Percentiles rank a stretch among this genome's conserved stretches.
phyloP scores from a whole-genome alignment of 345 rosid species.

The Citrus trifoliata region DNA sequence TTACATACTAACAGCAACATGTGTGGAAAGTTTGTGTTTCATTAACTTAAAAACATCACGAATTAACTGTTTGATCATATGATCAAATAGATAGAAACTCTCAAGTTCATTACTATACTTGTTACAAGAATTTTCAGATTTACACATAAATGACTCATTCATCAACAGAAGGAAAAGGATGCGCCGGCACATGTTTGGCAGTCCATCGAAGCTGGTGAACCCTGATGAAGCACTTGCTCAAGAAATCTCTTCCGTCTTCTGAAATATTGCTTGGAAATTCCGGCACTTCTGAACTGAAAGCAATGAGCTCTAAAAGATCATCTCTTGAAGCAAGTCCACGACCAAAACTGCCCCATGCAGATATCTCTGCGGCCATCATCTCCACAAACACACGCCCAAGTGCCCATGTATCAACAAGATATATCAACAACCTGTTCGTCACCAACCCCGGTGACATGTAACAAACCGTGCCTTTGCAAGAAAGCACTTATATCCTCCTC shows the following conservation, averaged over 20 bases:
- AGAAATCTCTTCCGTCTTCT: neutral
- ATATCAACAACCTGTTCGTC: neutral
- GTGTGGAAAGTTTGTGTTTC: neutral
- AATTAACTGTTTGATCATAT: too few relatives aligned
- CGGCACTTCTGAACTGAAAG: neutral
- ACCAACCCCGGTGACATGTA: neutral
- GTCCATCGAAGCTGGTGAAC: neutral
- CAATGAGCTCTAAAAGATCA: neutral
- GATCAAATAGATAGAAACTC: too few relatives aligned
- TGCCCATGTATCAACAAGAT: neutral
- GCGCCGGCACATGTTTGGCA: neutral
- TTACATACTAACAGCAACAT: too few relatives aligned
- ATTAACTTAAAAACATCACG: neutral
- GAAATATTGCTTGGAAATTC: neutral
- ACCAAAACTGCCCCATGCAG: neutral
- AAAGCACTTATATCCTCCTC: neutral
- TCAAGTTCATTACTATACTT: too few relatives aligned
- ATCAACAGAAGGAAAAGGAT: neutral
- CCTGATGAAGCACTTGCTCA: neutral
- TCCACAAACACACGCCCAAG: neutral
- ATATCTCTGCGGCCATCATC: neutral
- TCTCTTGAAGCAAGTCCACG: neutral
- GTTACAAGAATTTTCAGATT: neutral
- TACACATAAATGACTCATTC: neutral
- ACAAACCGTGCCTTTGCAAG: neutral